Conservation (phyloP, 1,284 basidiomycete species). For the Leccinum pachyderme region DNA sequence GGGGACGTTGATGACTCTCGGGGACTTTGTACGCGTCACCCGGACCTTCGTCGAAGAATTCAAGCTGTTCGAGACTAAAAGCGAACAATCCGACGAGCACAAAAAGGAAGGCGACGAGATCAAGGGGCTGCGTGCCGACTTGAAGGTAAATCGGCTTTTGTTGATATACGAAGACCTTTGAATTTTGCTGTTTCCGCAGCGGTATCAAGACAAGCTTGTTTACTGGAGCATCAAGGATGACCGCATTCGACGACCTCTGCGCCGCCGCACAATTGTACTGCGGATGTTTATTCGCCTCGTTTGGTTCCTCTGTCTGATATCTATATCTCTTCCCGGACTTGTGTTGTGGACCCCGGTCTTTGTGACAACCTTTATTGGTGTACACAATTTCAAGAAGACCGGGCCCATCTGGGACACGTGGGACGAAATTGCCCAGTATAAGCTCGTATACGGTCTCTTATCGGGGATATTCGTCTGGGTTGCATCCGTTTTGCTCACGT, state of each 20-base stretch:
- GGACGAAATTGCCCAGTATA: constrained; percentile 88
- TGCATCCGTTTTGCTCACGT: constrained; percentile 49
- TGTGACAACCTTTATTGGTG: constrained; percentile 59
- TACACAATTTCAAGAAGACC: constrained; percentile 69
- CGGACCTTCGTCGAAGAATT: constrained; percentile 75
- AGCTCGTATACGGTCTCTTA: constrained; percentile 76
- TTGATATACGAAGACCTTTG: not conserved
- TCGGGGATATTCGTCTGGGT: constrained; percentile 70
- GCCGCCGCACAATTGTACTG: constrained; percentile 46
- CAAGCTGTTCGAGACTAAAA: constrained; percentile 42
- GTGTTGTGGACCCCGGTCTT: constrained; percentile 79
- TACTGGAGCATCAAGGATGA: constrained; percentile 76
- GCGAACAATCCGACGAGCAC: constrained; percentile 21
- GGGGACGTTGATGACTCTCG: constrained; percentile 77
- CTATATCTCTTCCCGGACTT: constrained; percentile 77
- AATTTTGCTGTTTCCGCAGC: constrained; percentile 37
- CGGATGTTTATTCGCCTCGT: constrained; percentile 63
- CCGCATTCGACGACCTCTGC: constrained; percentile 66
- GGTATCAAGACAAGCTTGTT: constrained; percentile 69
- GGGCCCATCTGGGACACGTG: constrained; percentile 80
- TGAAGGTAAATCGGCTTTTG: constrained; percentile 50
- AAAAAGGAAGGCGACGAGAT: constrained; percentile 30
- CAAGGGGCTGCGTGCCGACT: constrained; percentile 48
- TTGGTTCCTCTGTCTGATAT: constrained; percentile 65
- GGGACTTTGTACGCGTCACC: constrained; percentile 76